Conservation (phyloP, 345 rosid species). For the Citrus hindsii region DNA sequence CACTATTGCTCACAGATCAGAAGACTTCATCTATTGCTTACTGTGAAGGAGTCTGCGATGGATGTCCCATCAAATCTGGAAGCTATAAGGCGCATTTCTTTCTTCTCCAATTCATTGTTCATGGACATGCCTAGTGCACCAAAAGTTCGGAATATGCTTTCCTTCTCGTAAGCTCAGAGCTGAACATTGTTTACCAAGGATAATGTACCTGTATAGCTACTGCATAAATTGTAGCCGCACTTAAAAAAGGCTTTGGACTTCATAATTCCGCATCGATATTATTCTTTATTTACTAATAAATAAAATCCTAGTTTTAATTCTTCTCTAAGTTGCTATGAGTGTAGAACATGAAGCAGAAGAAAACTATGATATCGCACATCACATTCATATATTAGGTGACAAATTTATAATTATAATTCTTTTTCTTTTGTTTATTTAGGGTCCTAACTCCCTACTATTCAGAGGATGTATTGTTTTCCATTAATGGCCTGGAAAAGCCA, state of each 20-base stretch:
- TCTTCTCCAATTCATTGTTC: conserved; percentile 64
- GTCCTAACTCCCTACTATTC: conserved; percentile 74
- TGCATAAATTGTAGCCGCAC: neutral
- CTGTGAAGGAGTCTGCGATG: conserved; percentile 68
- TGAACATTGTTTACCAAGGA: conserved; percentile 10
- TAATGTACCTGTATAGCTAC: neutral
- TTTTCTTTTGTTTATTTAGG: conserved; percentile 31
- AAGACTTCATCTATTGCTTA: conserved; percentile 57
- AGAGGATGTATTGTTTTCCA: conserved; percentile 74
- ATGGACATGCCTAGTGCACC: conserved; percentile 75
- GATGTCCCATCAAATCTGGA: conserved; percentile 67
- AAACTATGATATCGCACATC: neutral
- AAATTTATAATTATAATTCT: neutral
- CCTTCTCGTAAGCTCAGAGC: conserved; percentile 47
- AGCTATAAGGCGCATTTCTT: conserved; percentile 67
- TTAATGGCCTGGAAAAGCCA: conserved; percentile 41
- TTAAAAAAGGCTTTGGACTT: neutral
- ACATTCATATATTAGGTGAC: neutral
- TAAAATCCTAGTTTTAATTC: neutral
- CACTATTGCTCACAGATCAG: conserved; percentile 33
- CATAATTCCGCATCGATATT: neutral
- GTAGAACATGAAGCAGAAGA: neutral
- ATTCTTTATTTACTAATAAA: neutral
- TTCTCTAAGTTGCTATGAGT: neutral
- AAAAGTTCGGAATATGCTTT: conserved; percentile 61